Evolutionary conservation across 2,329 filamentous ascomycete genomes (phyloP), one percentile per base, ranked within the genome.

Genomic region (Fusarium poae): DNA sequence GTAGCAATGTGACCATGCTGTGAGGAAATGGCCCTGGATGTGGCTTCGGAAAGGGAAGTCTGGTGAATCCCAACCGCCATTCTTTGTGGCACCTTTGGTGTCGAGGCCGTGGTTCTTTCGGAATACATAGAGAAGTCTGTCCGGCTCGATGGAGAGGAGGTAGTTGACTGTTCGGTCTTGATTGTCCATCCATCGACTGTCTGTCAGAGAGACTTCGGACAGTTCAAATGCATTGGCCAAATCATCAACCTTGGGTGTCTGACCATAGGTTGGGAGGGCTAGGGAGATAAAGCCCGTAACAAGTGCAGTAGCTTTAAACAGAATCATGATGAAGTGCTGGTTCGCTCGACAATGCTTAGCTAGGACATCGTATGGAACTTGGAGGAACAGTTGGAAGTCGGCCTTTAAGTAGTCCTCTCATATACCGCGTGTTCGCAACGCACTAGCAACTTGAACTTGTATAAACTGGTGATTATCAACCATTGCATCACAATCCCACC

Each of bases 51-150:
- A 87, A 0, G 85, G 84, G 44, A 87, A 86, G 46, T 82, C 76
- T 1, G 85, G 85, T 2, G 82, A 82, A 71, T 87, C 85, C 85
- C 85, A 86, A 4, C 84, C 85, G 3, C 83, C 83, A 48, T 84
- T 84, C 8, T 77, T 49, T 3, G 75, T 64, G 3, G 84, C 84
- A 2, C 81, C 82, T 4, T 82, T 77, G 11, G 83, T 86, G 29
- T 72, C 67, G 3, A 72, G 8, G 3, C 53, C 59, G 15, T 72
- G 63, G 16, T 57, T 69, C 34, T 53, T 54, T 16, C 67, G 58
- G 21, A 72, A 66, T 5, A 67, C 62, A 10, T 69, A 69, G 10
- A 69, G 57, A 0, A 69, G 52, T 20, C 66, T 67, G 1, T 70
- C 62, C 1, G 66, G 52, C 1, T 69, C 66, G 18, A 69, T 18